Evolutionary conservation across 352 stramenopile genomes (phyloP), one percentile per base, ranked within the genome.

Genomic region (Globisporangium takayamanum): DNA sequence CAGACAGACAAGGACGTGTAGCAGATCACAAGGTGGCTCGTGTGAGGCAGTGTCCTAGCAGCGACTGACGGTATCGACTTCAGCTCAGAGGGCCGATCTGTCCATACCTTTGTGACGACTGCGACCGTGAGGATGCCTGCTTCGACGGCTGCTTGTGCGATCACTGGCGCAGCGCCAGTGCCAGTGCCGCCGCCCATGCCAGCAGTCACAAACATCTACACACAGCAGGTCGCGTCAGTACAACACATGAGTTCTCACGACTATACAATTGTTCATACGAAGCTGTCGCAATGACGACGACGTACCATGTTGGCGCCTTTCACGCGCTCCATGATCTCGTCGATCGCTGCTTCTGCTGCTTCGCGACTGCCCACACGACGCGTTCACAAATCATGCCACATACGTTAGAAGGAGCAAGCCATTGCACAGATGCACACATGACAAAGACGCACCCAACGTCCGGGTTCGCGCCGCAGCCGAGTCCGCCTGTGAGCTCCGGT

Each of bases 121-220:
- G 78, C 84, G 56, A 94, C 84, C 16, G 84, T 94, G 30, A 94
- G 76, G 57, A 94, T 92, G 18, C 83, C 84, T 16, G 84, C 81
- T 11, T 94, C 84, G 44, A 92, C 68, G 0, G 80, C 82, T n/a
- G 82, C 84, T 55, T 92, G 80, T 15, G 84, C 84, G 59, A 94
- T 94, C 18, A 94, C 80, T 6, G 84, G 84, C 2, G 84, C 84
- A 3, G 84, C 84, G n/a, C 84, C 84, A 11, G 84, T 94, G 20
- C 84, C 84, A 50, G 84, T 94, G 37, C 84, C 84, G 50, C 84
- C 84, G 16, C 84, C 84, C 84, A 94, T 94, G 8, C 84, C 84
- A 46, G 84, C 84, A 55, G 84, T 92, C 67, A 94, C 80, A 68
- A 94, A 94, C 77, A 94, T 88, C 84, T 93, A 69, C 16, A 42